Evolutionary conservation across 306 rosid species (phyloP).

Genomic region (Quercus dentata): DNA sequence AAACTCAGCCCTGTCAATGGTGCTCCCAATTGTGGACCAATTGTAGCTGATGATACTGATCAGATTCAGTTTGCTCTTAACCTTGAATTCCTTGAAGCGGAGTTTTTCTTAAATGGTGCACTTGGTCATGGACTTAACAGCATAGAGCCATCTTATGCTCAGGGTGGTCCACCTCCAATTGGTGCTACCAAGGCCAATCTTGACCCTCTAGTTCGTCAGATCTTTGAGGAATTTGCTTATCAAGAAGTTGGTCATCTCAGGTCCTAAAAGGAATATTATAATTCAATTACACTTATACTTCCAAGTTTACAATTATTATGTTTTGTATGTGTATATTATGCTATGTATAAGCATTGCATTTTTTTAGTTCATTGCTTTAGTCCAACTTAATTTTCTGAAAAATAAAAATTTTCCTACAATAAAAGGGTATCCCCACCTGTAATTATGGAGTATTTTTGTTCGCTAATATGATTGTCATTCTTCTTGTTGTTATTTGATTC

Average conservation of each 20-base stretch:
- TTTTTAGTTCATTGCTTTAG: too few relatives aligned
- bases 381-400: too few relatives aligned
- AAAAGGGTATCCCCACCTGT: too few relatives aligned
- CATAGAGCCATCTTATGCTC: neutral
- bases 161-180: conserved; percentile 31
- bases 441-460: too few relatives aligned
- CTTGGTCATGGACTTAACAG: conserved; percentile 17
- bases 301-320: too few relatives aligned
- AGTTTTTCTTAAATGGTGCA: conserved; percentile 16
- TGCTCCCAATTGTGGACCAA: conserved; percentile 10
- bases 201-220: neutral
- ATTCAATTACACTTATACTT: neutral
- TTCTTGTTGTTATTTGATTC: too few relatives aligned
- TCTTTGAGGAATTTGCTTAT: conserved; percentile 31
- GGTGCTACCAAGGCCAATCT: conserved; percentile 29
- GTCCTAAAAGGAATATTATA: neutral
- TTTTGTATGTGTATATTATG: too few relatives aligned
- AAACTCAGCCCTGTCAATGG: neutral
- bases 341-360: too few relatives aligned
- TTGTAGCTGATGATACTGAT: conserved; percentile 17
- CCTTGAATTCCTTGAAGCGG: conserved; percentile 28
- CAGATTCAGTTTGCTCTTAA: conserved; percentile 26
- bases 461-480: too few relatives aligned
- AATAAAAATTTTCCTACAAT: too few relatives aligned
- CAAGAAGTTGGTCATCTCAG: conserved; percentile 35